Conservation (phyloP, 768 basidiomycete genomes). For the Butyriboletus loyo region DNA sequence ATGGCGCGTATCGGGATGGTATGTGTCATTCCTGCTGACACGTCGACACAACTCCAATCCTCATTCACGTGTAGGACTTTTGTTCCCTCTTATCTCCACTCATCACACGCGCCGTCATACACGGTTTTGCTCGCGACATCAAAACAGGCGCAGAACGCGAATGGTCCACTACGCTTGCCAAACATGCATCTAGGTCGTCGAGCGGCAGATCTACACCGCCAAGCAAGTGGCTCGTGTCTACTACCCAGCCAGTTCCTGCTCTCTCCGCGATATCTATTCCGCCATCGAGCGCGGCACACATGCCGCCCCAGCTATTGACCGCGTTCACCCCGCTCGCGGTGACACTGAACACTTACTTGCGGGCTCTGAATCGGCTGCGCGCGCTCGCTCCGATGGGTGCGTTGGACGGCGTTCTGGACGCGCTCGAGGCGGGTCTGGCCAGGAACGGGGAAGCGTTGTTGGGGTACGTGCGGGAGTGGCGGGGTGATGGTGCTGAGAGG, state of each 20-base stretch:
- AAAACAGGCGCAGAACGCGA: conserved; percentile 26
- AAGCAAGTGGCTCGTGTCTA: conserved; percentile 51
- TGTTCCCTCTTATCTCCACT: conserved; percentile 61
- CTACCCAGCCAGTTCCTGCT: conserved; percentile 32
- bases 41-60: not conserved
- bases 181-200: conserved; percentile 5
- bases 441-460: conserved; percentile 45
- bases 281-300: conserved; percentile 44
- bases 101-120: conserved; percentile 61
- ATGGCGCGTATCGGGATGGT: conserved; percentile 89
- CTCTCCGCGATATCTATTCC: conserved; percentile 19
- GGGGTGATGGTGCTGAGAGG: conserved; percentile 33
- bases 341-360: conserved; percentile 68
- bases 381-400: conserved; percentile 70
- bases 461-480: conserved; percentile 39
- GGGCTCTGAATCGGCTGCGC: conserved; percentile 76
- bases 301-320: conserved; percentile 68
- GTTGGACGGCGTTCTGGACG: conserved; percentile 43
- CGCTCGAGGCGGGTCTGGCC: conserved; percentile 53
- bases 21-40: conserved; percentile 3
- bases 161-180: conserved; percentile 35
- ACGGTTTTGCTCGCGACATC: conserved; percentile 50
- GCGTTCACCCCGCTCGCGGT: conserved; percentile 75
- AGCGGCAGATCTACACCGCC: conserved; percentile 33
- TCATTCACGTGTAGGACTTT: conserved; percentile 52